Evolutionary conservation across 371 early-diverging fungal species (phyloP).

Genomic region (Rhizopus microsporus): DNA sequence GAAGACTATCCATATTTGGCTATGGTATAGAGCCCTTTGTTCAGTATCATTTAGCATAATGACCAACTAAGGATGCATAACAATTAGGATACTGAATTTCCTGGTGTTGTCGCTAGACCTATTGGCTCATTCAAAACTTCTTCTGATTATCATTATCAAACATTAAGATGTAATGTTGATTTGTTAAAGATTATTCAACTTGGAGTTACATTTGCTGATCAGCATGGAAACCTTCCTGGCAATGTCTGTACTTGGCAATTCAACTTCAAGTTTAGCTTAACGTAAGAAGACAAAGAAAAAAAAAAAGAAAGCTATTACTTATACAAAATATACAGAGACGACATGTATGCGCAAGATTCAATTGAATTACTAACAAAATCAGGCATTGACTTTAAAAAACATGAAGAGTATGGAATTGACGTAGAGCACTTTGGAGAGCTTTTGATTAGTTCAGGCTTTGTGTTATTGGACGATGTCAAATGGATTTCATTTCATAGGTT

Average conservation of each 20-base stretch:
- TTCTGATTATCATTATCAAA: constrained; percentile 98
- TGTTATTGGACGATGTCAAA: constrained; percentile 89
- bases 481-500: constrained; percentile 99
- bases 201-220: constrained; percentile 97
- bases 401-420: constrained; percentile 97
- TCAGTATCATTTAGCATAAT: neutral
- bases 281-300: constrained; percentile 41
- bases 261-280: constrained; percentile 97
- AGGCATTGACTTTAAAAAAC: constrained; percentile 98
- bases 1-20: constrained; percentile 95
- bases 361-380: constrained; percentile 97
- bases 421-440: constrained; percentile 97
- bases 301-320: neutral
- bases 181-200: constrained; percentile 98
- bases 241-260: constrained; percentile 99
- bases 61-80: neutral
- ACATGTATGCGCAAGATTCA: constrained; percentile 99
- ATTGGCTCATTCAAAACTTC: constrained; percentile 94
- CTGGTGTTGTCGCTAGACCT: constrained; percentile 99
- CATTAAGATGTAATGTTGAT: constrained; percentile 98
- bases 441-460: constrained; percentile 96
- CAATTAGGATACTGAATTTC: constrained; percentile 98
- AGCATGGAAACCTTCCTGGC: constrained; percentile 88
- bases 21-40: constrained; percentile 73
- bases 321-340: constrained; percentile 59